Conservation (phyloP, 441 rosid species). For the Gossypium schwendimanii region DNA sequence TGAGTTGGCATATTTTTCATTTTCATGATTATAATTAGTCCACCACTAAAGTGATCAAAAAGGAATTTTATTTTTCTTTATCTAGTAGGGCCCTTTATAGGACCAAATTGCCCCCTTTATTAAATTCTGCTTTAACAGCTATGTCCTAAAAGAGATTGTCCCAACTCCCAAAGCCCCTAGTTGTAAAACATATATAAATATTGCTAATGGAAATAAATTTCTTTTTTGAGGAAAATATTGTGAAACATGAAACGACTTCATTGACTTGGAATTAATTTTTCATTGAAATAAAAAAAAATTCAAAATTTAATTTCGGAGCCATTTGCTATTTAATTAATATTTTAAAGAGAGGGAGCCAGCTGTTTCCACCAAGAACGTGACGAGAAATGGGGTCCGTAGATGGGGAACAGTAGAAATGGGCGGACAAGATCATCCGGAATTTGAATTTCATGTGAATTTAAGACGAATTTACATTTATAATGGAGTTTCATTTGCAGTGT, state of each 20-base stretch:
- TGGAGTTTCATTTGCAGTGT: constrained; percentile 19
- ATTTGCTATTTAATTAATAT: too few relatives aligned
- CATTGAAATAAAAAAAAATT: too few relatives aligned
- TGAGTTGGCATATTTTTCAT: constrained; percentile 21
- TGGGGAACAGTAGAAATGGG: constrained; percentile 9
- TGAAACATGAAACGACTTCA: too few relatives aligned
- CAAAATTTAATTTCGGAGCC: too few relatives aligned
- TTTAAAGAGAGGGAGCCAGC: constrained; percentile 30
- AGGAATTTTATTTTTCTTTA: background rate
- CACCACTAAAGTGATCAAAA: background rate
- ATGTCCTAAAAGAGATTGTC: background rate
- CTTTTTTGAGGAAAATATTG: too few relatives aligned
- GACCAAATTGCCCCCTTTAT: constrained; percentile 8
- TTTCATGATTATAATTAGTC: background rate
- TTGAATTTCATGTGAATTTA: constrained; percentile 24
- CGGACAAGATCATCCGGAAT: constrained; percentile 30
- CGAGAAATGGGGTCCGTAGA: constrained; percentile 27
- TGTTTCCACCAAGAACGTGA: constrained; percentile 21
- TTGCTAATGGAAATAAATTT: too few relatives aligned
- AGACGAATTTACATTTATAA: constrained; percentile 26
- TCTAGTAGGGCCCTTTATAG: background rate
- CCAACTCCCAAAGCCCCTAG: too few relatives aligned
- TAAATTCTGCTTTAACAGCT: background rate
- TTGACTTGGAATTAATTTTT: too few relatives aligned
- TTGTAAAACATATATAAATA: too few relatives aligned